Evolutionary conservation across 345 rosid species (phyloP).

Genomic region (Arabidopsis suecica): DNA sequence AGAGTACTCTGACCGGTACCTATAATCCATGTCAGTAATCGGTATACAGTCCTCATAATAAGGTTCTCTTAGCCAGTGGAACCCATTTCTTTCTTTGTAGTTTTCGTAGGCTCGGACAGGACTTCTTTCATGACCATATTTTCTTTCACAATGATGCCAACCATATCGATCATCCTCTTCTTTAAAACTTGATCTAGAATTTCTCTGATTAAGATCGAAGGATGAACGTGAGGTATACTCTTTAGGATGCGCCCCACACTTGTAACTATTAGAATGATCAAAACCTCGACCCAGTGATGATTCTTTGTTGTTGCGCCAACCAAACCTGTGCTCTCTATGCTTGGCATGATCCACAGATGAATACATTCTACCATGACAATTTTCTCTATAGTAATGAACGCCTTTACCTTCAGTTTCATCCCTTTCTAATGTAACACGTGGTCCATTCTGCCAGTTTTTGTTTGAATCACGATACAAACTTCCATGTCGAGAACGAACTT

Average conservation of each 20-base stretch:
- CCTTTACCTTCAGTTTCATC: constrained; percentile 35
- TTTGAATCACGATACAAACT: constrained; percentile 32
- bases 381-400: constrained; percentile 33
- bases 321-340: constrained; percentile 44
- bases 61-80: constrained; percentile 33
- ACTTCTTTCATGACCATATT: constrained; percentile 42
- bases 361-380: constrained; percentile 37
- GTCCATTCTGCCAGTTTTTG: constrained; percentile 30
- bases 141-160: constrained; percentile 42
- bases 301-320: constrained; percentile 35
- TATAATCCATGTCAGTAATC: constrained; percentile 37
- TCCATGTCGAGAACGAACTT: constrained; percentile 30
- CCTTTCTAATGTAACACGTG: constrained; percentile 4
- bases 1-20: constrained; percentile 41
- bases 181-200: constrained; percentile 39
- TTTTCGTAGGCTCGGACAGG: constrained; percentile 37
- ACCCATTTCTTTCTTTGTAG: constrained; percentile 38
- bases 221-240: constrained; percentile 35
- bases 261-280: constrained; percentile 38
- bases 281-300: constrained; percentile 38
- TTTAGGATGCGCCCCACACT: constrained; percentile 40
- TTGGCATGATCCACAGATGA: constrained; percentile 43
- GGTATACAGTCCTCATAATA: constrained; percentile 41
- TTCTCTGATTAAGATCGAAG: constrained; percentile 32
- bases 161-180: constrained; percentile 42